Base-by-base conservation (phyloP, 2,329 filamentous ascomycete species). In the Neopestalotiopsis sp. region DNA sequence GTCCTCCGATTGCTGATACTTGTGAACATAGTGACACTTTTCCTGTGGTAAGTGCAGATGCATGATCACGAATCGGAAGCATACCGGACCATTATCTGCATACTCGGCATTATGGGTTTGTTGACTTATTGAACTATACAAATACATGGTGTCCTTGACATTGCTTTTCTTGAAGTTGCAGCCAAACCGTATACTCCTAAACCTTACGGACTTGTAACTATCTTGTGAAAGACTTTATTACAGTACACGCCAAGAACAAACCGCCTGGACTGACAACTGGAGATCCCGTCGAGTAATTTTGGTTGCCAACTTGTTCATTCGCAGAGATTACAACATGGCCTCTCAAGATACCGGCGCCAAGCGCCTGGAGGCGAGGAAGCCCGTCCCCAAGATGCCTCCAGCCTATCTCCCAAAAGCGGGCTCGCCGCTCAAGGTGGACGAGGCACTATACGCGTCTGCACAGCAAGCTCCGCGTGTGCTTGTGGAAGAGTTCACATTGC, bases 401-500 rank as follows among this genome's bases (percentile, higher is more conserved):
- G 85, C 85, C 5, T 86, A 86, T 68, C 81, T 85, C 3, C 79
- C 84, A 9, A 78, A 74, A 2, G 77, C 79, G 6, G 83, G 81
- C 4, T 85, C 83, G 3, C 81, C 82, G 1, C 74, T 85, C 28
- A 80, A 78, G 0, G 83, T 86, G 10, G 80, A 87, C 73, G 79
- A 78, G 65, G 68, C 73, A 2, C 71, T 84, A 6, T 93, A 96
- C 81, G 84, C 89, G 4, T 84, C 88, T 1, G 88, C 95, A 24
- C 88, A 90, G 49, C 70, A 78, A 3, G 83, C 84, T 0, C 79
- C 81, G 0, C 80, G 86, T 0, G 74, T 78, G 0, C 73, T 84
- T 1, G 42, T 83, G 5, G 76, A 85, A 2, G 82, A 87, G 6
- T 91, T 92, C 72, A 87, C 86, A 1, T 83, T 96, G 34, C 91